Conservation (phyloP, 164 flowering plant species). For the Euptelea pleiosperma region DNA sequence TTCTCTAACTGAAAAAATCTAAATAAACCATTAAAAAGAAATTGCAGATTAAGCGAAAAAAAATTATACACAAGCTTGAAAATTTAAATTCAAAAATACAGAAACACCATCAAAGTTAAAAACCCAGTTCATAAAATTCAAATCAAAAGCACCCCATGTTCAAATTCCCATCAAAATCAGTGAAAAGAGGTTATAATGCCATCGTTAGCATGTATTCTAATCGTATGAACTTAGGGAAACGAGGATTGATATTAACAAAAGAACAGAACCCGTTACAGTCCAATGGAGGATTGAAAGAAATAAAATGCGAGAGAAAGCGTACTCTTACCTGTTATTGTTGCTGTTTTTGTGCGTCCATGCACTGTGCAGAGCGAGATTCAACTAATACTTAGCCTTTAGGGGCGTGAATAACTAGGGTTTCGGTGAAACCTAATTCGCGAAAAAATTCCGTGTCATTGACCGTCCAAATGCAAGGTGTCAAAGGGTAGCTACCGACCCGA, state of each 20-base stretch:
- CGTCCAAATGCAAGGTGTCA: too few relatives aligned
- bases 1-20: too few relatives aligned
- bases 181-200: not conserved
- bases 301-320: not conserved
- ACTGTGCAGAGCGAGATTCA: not conserved
- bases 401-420: constrained; percentile 7
- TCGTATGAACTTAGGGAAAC: not conserved
- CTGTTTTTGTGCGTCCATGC: too few relatives aligned
- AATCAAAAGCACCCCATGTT: not conserved
- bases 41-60: not conserved
- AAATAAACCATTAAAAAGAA: too few relatives aligned
- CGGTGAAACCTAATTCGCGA: not conserved
- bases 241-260: not conserved
- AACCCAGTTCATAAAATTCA: constrained; percentile 1
- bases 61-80: not conserved
- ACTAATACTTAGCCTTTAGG: not conserved
- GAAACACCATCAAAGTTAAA: not conserved
- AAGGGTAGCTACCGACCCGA: too few relatives aligned
- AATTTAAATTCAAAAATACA: not conserved
- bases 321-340: not conserved
- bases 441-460: not conserved
- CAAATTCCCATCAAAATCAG: not conserved
- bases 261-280: not conserved
- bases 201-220: not conserved
- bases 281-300: not conserved